Base-by-base conservation (phyloP, 371 early-diverging fungal genomes). In the Syncephalastrum monosporum region DNA sequence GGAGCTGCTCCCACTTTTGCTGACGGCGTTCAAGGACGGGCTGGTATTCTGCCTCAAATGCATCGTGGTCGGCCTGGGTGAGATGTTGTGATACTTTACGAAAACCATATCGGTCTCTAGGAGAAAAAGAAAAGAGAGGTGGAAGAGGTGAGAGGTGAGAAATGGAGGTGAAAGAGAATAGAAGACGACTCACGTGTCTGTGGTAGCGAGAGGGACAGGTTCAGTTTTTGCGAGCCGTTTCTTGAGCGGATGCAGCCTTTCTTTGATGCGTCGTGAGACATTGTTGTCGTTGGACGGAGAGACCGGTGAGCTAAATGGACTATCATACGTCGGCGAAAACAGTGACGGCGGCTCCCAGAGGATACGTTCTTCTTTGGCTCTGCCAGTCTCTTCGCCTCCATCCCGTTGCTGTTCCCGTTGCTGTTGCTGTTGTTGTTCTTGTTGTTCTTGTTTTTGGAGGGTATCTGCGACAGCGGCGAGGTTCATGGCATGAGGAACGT, bases 31-130 rank as follows among this genome's bases (percentile, higher is more conserved):
- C 82, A 52, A 82, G 61, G 53, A 75, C 69, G 29, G 77, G 77
- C 50, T 71, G 65, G 61, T 85, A 85, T 4, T 50, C 48, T 13
- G 62, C 65, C 47, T 82, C 83, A 63, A 78, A 81, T 23, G 70
- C 68, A 16, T 65, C 68, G 66, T 80, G 70, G 27, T 79, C 75
- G 17, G 80, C 74, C 13, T 71, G 57, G 4, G 77, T 73, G 16
- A 82, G 56, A 75, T 78, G 79, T 55, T 81, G 81, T 4, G 81
- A 75, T 27, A 72, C 71, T 50, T 77, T 79, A 48, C 68, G 69
- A 63, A 85, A 85, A 21, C 86, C 86, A 63, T 85, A 85, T 49
- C 77, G 77, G 57, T 85, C 86, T 15, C 83, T 77, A 51, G 12
- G 38, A 24, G 21, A 38, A 12, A 24, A 3, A 42, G 17, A 45